Percentiles rank a stretch among this genome's conserved stretches.
These are phyloP conservation scores for Penicillium sp. DNA, from an alignment of 2,329 filamentous ascomycete genomes.

Conservation along the genomic window DNA sequence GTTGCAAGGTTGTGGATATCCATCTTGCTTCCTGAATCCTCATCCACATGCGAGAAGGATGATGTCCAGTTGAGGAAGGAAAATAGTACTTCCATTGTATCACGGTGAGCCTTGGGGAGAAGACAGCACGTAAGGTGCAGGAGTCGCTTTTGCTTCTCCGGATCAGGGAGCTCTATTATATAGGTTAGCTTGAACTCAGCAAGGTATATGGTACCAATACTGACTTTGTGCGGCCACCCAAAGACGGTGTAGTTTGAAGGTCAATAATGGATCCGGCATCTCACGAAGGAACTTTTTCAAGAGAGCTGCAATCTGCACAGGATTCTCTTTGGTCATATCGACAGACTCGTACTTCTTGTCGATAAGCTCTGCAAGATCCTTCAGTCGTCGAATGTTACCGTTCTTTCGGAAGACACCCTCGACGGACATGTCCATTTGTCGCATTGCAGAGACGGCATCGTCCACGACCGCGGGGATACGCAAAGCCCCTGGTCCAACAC, in stretches of 20 bases:
- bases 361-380: slow-evolving; percentile 80
- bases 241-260: slow-evolving; percentile 87
- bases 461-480: slow-evolving; percentile 94
- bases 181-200: slow-evolving; percentile 8
- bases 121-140: slow-evolving; percentile 90
- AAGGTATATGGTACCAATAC: slow-evolving; percentile 25
- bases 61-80: slow-evolving; percentile 96
- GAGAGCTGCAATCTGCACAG: slow-evolving; percentile 89
- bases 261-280: slow-evolving; percentile 90
- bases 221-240: slow-evolving; percentile 84
- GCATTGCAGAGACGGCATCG: slow-evolving; percentile 89
- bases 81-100: slow-evolving; percentile 93
- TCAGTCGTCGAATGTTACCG: slow-evolving; percentile 92
- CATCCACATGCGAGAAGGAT: slow-evolving; percentile 95
- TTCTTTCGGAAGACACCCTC: slow-evolving; percentile 99
- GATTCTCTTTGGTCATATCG: slow-evolving; percentile 82
- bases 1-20: slow-evolving; percentile 96
- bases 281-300: slow-evolving; percentile 94
- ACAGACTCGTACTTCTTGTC: slow-evolving; percentile 83
- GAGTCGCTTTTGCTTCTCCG: slow-evolving; percentile 77
- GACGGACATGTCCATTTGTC: slow-evolving; percentile 98
- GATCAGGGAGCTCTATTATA: slow-evolving; percentile 68
- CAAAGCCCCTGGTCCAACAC: slow-evolving; percentile 86
- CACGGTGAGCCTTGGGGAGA: slow-evolving; percentile 85
- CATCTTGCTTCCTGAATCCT: slow-evolving; percentile 98